phyloP scores from a whole-genome alignment of 768 basidiomycete genomes.

The Xerocomus spinulosus region DNA sequence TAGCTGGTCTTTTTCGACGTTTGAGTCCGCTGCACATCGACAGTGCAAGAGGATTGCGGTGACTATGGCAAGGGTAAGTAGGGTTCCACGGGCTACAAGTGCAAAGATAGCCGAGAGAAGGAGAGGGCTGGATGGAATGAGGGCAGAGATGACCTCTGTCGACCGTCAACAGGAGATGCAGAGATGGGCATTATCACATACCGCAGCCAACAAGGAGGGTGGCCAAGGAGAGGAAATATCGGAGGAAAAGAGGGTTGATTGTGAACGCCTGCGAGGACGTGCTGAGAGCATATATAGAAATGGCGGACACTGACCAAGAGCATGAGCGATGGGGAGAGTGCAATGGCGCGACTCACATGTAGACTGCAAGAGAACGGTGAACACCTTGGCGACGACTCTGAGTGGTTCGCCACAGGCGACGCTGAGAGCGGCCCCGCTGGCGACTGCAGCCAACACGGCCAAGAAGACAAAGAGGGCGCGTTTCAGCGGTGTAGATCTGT shows the following conservation, averaged over 20 bases:
- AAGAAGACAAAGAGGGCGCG: conserved; percentile 16
- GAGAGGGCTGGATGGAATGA: conserved; percentile 22
- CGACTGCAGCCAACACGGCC: conserved; percentile 19
- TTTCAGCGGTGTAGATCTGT: conserved; percentile 7
- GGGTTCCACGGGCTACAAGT: conserved; percentile 18
- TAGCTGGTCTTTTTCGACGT: conserved; percentile 14
- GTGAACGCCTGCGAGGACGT: conserved; percentile 2
- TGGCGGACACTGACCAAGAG: conserved; percentile 18
- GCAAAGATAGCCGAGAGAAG: conserved; percentile 24
- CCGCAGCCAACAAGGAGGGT: conserved; percentile 25
- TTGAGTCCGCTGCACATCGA: neutral
- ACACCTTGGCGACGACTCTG: conserved; percentile 12
- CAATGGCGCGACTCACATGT: conserved; percentile 14
- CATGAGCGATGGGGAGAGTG: neutral
- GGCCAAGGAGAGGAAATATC: conserved; percentile 14
- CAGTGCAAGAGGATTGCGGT: conserved; percentile 6
- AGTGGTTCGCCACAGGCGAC: conserved; percentile 15
- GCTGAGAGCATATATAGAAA: conserved; percentile 24
- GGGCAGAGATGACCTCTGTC: conserved; percentile 24
- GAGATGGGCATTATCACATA: conserved; percentile 10
- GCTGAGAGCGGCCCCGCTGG: conserved; percentile 20
- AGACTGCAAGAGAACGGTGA: conserved; percentile 17
- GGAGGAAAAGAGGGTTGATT: conserved; percentile 11
- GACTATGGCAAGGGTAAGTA: conserved; percentile 15
- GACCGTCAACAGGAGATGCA: neutral